A percentile compares a stretch with the other conserved stretches of the same genome.
Conservation (phyloP, 208 protist species). For the Endotrypanum monterogeii region DNA sequence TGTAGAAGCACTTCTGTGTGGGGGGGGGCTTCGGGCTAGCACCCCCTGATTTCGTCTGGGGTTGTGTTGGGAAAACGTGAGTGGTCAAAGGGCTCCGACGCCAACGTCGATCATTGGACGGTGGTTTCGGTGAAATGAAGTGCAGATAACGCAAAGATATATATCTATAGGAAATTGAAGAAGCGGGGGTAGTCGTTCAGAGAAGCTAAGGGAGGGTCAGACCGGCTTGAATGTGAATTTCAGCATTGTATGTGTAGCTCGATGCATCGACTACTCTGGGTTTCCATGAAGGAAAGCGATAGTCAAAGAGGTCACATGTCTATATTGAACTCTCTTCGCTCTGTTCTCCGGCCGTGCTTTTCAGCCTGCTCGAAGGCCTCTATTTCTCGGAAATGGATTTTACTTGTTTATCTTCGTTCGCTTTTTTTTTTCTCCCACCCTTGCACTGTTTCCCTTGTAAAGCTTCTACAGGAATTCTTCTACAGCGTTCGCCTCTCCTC, state of each 20-base stretch:
- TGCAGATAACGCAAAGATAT: too few relatives aligned
- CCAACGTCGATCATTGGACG: background rate
- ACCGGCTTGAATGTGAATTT: too few relatives aligned
- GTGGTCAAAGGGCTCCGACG: background rate
- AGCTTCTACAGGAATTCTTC: background rate
- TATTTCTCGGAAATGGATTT: background rate
- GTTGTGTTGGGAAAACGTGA: background rate
- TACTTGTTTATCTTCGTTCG: background rate
- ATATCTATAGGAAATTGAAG: too few relatives aligned
- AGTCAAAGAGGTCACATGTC: too few relatives aligned
- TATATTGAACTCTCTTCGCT: background rate
- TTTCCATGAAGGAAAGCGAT: background rate
- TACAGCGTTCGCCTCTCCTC: background rate
- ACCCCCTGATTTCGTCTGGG: background rate
- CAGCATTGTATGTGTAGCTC: background rate
- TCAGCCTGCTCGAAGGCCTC: background rate
- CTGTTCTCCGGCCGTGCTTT: background rate
- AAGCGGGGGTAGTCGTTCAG: background rate
- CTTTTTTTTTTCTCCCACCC: background rate
- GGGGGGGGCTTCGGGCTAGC: background rate
- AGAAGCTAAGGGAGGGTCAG: too few relatives aligned
- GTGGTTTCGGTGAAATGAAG: too few relatives aligned
- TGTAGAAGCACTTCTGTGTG: background rate
- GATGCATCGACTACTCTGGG: too few relatives aligned
- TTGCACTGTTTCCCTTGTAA: background rate